A percentile compares a stretch with the other conserved stretches of the same genome.
phyloP scores from a whole-genome alignment of 257 asterid genomes.

The Solanum rostratum region DNA sequence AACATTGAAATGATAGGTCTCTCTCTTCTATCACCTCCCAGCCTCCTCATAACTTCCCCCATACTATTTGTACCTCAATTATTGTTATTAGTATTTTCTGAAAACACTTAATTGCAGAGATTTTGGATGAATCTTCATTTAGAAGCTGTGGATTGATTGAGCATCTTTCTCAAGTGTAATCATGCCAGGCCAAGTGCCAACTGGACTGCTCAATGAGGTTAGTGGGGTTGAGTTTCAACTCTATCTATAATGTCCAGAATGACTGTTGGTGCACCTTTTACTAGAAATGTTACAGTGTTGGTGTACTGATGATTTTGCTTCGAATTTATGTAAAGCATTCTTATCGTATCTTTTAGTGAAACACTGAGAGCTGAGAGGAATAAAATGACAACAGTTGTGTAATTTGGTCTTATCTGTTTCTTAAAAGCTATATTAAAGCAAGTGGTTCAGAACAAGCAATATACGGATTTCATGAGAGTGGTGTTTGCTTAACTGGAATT shows the following conservation, averaged over 20 bases:
- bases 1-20: constrained; percentile 48
- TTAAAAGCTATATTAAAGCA: background rate
- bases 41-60: background rate
- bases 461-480: background rate
- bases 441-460: background rate
- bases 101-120: background rate
- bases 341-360: background rate
- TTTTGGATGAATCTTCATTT: background rate
- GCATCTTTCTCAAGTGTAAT: background rate
- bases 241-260: background rate
- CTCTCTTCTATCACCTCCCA: background rate
- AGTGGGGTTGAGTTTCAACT: background rate
- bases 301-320: background rate
- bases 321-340: background rate
- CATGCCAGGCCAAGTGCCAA: background rate
- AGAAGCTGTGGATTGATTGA: background rate
- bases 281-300: background rate
- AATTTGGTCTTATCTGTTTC: background rate
- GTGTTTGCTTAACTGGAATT: background rate
- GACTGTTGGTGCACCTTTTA: background rate
- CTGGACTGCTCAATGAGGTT: background rate
- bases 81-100: background rate
- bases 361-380: background rate
- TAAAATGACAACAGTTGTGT: background rate
- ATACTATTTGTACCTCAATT: background rate